A percentile compares a stretch with the other conserved stretches of the same genome.
Conservation (phyloP, 352 stramenopile genomes). For the Thalassiosira pacifica region DNA sequence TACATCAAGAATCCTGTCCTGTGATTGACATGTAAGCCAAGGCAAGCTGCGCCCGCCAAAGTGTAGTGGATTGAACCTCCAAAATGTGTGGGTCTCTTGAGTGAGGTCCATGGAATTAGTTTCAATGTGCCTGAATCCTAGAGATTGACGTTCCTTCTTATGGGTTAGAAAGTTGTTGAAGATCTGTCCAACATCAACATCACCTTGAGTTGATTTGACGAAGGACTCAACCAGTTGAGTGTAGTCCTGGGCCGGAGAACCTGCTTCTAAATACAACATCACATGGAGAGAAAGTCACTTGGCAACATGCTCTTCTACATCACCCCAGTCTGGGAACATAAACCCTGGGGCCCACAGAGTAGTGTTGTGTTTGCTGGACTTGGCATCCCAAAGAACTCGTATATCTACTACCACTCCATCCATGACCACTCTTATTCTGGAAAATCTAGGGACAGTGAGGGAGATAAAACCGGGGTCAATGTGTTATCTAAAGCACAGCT, state of each 20-base stretch:
- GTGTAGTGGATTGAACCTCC: not conserved
- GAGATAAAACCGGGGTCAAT: not conserved
- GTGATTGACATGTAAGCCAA: not conserved
- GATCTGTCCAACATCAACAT: constrained; percentile 1
- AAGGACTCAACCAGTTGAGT: not conserved
- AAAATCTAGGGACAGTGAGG: not conserved
- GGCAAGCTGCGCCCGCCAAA: not conserved
- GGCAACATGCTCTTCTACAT: not conserved
- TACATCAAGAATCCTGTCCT: not conserved
- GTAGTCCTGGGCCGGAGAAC: not conserved
- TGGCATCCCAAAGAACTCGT: not conserved
- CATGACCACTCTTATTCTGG: not conserved
- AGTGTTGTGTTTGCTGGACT: not conserved
- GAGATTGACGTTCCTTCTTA: not conserved
- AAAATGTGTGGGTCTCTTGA: not conserved
- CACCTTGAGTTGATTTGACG: not conserved
- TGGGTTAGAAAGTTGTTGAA: constrained; percentile 3
- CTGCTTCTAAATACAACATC: not conserved
- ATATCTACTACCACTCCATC: not conserved
- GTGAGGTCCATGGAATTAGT: not conserved
- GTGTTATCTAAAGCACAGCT: not conserved
- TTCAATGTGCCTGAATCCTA: not conserved
- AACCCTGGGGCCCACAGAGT: not conserved
- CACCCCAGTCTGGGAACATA: not conserved
- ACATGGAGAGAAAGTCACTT: not conserved